Evolutionary conservation across 2,329 filamentous ascomycete genomes (phyloP), one percentile per base, ranked within the genome.

Genomic region (Cladosporium sphaerospermum): DNA sequence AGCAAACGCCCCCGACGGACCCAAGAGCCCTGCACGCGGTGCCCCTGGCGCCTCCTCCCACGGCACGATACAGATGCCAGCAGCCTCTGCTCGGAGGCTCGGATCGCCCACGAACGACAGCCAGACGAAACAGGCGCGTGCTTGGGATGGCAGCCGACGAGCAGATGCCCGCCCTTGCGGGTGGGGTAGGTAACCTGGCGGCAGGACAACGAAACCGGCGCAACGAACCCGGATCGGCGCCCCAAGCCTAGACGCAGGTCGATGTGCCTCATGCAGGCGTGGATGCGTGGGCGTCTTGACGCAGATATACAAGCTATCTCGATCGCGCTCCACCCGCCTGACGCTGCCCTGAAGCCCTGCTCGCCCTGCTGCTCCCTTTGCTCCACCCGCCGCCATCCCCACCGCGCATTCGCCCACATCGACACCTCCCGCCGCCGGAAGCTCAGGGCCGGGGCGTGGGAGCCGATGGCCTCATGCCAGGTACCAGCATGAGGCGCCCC

Each of bases 231-330:
- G 50, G 50, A 45, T 53, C 44, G 43, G 41, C 44, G 50, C 42
- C 36, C 18, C 44, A 45, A 42, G 50, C 14, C 28, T 46, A 36
- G 33, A 53, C 37, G 48, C 48, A 53, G 43, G 50, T 28, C 36
- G 31, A 41, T 46, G 50, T 47, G 43, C 50, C 44, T 41, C 31
- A 51, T 53, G 50, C 50, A 53, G 39, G 43, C 18, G n/a, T 37
- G 32, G 46, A 34, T 39, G 42, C 41, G 43, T 19, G 50, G 40
- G 34, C 31, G 43, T 53, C 50, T 53, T 47, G 43, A 53, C 50
- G 44, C 50, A 53, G 43, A 53, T 53, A 53, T 53, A 53, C 50
- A 53, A 53, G 50, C 43, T 46, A 53, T 32, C 42, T 40, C 43
- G 50, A 53, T 47, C 50, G 46, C 40, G 48, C 48, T 42, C 14